Evolutionary conservation across 176 grass and related monocot species (phyloP).

Genomic region (Oryza glumipatula): DNA sequence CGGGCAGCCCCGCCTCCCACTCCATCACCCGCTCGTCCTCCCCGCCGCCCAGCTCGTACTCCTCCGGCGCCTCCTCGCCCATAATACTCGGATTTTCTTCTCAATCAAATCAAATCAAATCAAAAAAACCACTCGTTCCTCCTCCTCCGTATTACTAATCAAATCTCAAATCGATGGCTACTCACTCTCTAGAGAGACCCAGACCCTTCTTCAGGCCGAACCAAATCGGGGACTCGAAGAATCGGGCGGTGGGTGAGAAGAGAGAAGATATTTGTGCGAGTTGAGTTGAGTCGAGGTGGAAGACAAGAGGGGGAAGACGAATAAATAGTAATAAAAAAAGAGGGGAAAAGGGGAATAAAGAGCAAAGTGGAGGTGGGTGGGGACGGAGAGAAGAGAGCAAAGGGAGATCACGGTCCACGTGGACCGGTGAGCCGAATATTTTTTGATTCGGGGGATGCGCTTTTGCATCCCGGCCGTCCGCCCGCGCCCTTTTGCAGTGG

Average conservation of each 20-base stretch:
- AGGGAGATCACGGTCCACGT: constrained; percentile 51
- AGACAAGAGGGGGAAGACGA: no score
- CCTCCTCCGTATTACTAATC: background rate
- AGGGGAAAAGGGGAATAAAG: constrained; percentile 30
- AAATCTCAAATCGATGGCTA: background rate
- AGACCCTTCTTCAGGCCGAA: background rate
- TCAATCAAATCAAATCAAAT: background rate
- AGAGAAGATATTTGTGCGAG: constrained; percentile 1
- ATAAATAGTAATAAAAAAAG: background rate
- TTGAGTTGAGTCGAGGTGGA: no score
- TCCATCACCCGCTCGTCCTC: constrained; percentile 56
- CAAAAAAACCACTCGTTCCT: no score
- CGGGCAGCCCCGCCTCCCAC: constrained; percentile 75
- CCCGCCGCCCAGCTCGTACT: constrained; percentile 14
- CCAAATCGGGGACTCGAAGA: no score
- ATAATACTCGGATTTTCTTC: background rate
- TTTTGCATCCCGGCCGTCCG: constrained; percentile 22
- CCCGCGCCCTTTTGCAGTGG: background rate
- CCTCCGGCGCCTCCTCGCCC: constrained; percentile 51
- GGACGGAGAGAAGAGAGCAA: background rate
- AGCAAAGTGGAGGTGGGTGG: background rate
- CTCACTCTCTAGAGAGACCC: background rate
- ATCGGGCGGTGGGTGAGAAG: background rate
- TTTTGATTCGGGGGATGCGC: constrained; percentile 42
- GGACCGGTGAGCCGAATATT: constrained; percentile 58